Evolutionary conservation across 257 asterid genomes (phyloP).

Genomic region (Prunella vulgaris): DNA sequence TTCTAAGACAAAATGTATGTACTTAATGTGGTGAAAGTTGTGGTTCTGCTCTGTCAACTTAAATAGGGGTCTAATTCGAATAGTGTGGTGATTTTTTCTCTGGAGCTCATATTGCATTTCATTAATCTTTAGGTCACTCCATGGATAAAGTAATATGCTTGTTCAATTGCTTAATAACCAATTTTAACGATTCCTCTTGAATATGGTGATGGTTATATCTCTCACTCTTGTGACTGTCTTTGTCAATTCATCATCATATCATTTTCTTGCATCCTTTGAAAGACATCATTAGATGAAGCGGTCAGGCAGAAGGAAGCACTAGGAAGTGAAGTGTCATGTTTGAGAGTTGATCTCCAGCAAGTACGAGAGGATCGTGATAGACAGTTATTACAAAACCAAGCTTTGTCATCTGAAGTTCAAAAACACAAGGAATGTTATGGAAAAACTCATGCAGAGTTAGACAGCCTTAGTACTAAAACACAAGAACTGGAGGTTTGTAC

Average conservation of each 20-base stretch:
- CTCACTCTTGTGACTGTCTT: not conserved
- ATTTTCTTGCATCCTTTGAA: constrained; percentile 9
- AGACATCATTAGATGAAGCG: constrained; percentile 75
- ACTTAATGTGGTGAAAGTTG: too few species aligned
- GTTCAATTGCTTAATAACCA: not conserved
- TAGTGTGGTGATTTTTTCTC: not conserved
- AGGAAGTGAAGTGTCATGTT: constrained; percentile 57
- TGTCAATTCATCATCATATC: not conserved
- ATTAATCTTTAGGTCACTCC: too few species aligned
- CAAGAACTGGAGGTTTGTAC: constrained; percentile 62
- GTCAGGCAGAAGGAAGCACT: constrained; percentile 68
- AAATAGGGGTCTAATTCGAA: not conserved
- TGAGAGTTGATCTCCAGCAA: constrained; percentile 74
- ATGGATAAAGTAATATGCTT: not conserved
- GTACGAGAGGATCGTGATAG: constrained; percentile 82
- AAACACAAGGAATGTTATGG: constrained; percentile 62
- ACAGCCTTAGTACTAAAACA: constrained; percentile 42
- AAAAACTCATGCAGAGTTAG: constrained; percentile 51
- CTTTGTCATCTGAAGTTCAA: constrained; percentile 49
- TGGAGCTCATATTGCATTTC: not conserved
- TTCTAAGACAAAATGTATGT: too few species aligned
- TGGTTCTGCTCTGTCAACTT: too few species aligned
- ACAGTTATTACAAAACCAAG: constrained; percentile 48
- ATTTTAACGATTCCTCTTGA: not conserved
- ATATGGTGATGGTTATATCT: not conserved